phyloP scores from a whole-genome alignment of 164 flowering plant species.

The Chloranthus sessilifolius region DNA sequence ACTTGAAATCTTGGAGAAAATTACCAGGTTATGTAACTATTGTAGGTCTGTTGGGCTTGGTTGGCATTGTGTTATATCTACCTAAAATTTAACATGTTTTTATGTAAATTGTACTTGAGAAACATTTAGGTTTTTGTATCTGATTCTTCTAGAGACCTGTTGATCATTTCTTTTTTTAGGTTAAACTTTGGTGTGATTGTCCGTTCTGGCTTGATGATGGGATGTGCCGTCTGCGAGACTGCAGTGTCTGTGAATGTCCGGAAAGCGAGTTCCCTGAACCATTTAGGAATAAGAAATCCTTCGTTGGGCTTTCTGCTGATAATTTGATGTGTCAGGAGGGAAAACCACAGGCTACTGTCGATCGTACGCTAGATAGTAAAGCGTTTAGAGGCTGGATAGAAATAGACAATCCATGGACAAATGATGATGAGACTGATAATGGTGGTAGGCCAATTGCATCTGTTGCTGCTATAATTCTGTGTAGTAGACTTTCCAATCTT shows the following conservation, averaged over 20 bases:
- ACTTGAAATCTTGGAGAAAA: too few relatives aligned
- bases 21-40: too few relatives aligned
- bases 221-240: slow-evolving; percentile 95
- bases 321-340: slow-evolving; percentile 89
- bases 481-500: not conserved
- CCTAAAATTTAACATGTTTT: too few relatives aligned
- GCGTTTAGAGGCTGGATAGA: slow-evolving; percentile 88
- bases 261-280: slow-evolving; percentile 88
- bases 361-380: slow-evolving; percentile 82
- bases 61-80: too few relatives aligned
- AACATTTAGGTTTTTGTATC: not conserved
- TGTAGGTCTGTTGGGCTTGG: too few relatives aligned
- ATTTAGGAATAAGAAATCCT: slow-evolving; percentile 67
- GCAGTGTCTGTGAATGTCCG: slow-evolving; percentile 98
- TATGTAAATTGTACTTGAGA: not conserved
- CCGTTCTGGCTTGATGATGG: slow-evolving; percentile 99
- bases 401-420: slow-evolving; percentile 95
- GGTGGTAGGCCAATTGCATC: slow-evolving; percentile 46
- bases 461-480: not conserved
- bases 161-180: slow-evolving; percentile 31
- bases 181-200: slow-evolving; percentile 96
- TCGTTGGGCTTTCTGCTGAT: slow-evolving; percentile 44
- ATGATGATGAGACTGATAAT: slow-evolving; percentile 96
- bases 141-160: slow-evolving; percentile 2
- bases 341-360: slow-evolving; percentile 82